phyloP scores from a whole-genome alignment of 768 basidiomycete genomes.

The Amanita brunnescens region DNA sequence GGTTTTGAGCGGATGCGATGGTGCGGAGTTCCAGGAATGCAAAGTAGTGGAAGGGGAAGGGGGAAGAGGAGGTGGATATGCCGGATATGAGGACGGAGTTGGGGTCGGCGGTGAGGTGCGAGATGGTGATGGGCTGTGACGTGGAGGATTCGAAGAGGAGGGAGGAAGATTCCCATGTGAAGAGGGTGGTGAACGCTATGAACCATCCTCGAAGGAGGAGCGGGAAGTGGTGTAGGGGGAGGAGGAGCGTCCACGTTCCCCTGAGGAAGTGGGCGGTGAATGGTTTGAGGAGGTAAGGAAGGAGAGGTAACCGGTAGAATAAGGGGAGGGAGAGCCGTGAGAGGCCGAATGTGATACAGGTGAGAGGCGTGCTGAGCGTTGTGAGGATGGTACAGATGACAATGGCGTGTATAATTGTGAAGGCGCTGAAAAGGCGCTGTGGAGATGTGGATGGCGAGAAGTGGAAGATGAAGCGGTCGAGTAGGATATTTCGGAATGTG shows the following conservation, averaged over 20 bases:
- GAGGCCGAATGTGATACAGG: constrained; percentile 38
- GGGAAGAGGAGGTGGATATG: constrained; percentile 32
- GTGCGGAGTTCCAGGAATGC: constrained; percentile 57
- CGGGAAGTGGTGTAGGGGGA: constrained; percentile 37
- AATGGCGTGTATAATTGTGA: constrained; percentile 20
- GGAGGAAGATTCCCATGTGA: constrained; percentile 58
- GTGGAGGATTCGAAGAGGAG: constrained; percentile 51
- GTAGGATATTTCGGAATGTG: constrained; percentile 48
- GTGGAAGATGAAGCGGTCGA: constrained; percentile 48
- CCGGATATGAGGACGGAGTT: constrained; percentile 56
- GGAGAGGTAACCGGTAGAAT: constrained; percentile 44
- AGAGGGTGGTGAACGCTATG: constrained; percentile 41
- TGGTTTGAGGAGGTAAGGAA: constrained; percentile 44
- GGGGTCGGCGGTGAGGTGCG: constrained; percentile 38
- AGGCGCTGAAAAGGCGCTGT: constrained; percentile 10
- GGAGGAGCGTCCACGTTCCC: constrained; percentile 43
- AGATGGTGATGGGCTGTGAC: constrained; percentile 45
- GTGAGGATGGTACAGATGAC: constrained; percentile 34
- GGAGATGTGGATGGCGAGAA: not conserved
- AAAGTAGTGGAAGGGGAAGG: constrained; percentile 43
- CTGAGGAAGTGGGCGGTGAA: constrained; percentile 57
- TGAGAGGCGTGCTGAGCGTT: constrained; percentile 26
- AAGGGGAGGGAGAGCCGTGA: constrained; percentile 42
- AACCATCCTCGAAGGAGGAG: constrained; percentile 41
- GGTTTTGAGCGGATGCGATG: constrained; percentile 36